Percentiles rank a stretch among this genome's conserved stretches.
These are phyloP conservation scores for Magnolia kwangsiensis DNA, from an alignment of 164 flowering plant species.

Conservation along the genomic window DNA sequence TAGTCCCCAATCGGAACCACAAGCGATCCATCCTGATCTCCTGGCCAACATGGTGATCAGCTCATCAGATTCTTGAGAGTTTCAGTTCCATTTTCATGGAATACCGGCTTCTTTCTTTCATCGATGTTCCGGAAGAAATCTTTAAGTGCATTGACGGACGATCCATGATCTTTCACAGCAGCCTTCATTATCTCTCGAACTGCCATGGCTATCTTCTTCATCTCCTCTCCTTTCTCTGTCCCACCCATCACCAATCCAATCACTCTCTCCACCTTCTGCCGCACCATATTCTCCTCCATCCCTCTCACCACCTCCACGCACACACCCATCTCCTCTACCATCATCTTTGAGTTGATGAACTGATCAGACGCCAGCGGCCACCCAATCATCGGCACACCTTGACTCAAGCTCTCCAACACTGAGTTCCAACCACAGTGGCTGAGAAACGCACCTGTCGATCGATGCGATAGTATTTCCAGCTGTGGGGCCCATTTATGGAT, in stretches of 20 bases:
- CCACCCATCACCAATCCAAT: constrained; percentile 1
- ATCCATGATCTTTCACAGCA: constrained; percentile 1
- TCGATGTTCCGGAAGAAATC: constrained; percentile 2
- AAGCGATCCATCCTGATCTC: no score
- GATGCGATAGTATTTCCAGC: constrained; percentile 7
- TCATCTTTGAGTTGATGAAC: constrained; percentile 7
- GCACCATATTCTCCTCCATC: background rate
- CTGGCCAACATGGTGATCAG: no score
- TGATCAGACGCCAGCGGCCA: constrained; percentile 12
- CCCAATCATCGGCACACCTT: constrained; percentile 8
- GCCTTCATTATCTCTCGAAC: constrained; percentile 1
- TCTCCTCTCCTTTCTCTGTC: constrained; percentile 7
- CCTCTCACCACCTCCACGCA: constrained; percentile 7
- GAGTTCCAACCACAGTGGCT: constrained; percentile 17
- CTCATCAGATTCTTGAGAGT: no score
- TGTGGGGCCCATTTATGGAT: constrained; percentile 13
- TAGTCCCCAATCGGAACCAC: no score
- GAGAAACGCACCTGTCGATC: constrained; percentile 7
- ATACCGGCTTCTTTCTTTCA: constrained; percentile 4
- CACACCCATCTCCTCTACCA: constrained; percentile 16
- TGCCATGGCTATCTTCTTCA: constrained; percentile 5
- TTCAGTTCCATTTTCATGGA: background rate
- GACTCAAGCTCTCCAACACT: constrained; percentile 12
- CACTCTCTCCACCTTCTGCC: constrained; percentile 2
- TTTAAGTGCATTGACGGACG: constrained; percentile 3